phyloP scores from a whole-genome alignment of 331 rosid genomes.

The Prunus yedoensis region DNA sequence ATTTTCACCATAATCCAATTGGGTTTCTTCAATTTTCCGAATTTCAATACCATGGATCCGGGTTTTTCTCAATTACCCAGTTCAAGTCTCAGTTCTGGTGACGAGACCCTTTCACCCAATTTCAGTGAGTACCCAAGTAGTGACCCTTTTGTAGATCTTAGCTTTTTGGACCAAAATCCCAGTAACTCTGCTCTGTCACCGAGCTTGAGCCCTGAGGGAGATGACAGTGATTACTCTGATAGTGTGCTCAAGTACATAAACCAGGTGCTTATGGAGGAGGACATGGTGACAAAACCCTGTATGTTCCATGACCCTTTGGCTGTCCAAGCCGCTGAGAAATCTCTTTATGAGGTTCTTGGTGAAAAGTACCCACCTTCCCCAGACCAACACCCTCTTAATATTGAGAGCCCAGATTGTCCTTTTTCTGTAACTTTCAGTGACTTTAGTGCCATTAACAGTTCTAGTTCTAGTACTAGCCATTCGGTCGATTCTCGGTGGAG shows the following conservation, averaged over 20 bases:
- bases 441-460: slow-evolving; percentile 19
- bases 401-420: slow-evolving; percentile 37
- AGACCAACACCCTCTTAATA: slow-evolving; percentile 26
- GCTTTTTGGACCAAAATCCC: slow-evolving; percentile 12
- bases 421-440: slow-evolving; percentile 26
- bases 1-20: not conserved
- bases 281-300: slow-evolving; percentile 51
- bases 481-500: slow-evolving; percentile 31
- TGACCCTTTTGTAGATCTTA: slow-evolving; percentile 9
- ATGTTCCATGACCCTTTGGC: slow-evolving; percentile 69
- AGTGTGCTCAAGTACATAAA: slow-evolving; percentile 45
- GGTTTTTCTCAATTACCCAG: slow-evolving; percentile 3
- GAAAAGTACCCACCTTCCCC: slow-evolving; percentile 41
- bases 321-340: slow-evolving; percentile 59
- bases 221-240: slow-evolving; percentile 48
- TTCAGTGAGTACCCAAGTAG: slow-evolving; percentile 21
- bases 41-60: slow-evolving; percentile 33
- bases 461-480: slow-evolving; percentile 21
- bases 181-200: not conserved
- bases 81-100: slow-evolving; percentile 5
- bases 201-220: slow-evolving; percentile 26
- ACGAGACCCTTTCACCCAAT: slow-evolving; percentile 4
- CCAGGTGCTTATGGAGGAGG: slow-evolving; percentile 77
- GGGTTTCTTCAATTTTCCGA: not conserved
- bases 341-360: slow-evolving; percentile 58